Evolutionary conservation across 495 filamentous ascomycete species (phyloP).

Genomic region (Penicillium longicatenatum): DNA sequence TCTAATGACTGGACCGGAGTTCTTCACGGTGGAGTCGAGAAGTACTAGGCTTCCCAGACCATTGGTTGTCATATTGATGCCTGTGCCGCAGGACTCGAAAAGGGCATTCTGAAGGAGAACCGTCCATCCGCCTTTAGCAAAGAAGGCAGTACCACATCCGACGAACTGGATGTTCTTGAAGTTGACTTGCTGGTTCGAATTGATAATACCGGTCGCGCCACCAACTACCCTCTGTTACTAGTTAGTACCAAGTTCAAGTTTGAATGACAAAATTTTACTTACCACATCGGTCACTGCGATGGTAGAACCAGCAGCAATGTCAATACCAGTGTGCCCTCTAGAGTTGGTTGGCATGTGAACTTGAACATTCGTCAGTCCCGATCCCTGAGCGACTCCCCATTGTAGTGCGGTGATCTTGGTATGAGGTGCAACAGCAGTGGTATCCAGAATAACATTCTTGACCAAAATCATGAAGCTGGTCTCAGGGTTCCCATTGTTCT

Average conservation of each 20-base stretch:
- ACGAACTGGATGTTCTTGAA: slow-evolving; percentile 51
- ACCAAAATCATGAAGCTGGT: slow-evolving; percentile 45
- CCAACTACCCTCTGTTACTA: slow-evolving; percentile 45
- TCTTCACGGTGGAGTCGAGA: slow-evolving; percentile 41
- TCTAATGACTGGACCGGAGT: slow-evolving; percentile 52
- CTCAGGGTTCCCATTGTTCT: slow-evolving; percentile 34
- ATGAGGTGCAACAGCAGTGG: slow-evolving; percentile 28
- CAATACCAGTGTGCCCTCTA: slow-evolving; percentile 56
- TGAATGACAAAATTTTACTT: slow-evolving; percentile 17
- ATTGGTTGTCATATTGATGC: slow-evolving; percentile 38
- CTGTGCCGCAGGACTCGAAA: slow-evolving; percentile 36
- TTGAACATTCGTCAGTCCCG: slow-evolving; percentile 70
- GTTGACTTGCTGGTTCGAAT: slow-evolving; percentile 55
- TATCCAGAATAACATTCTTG: slow-evolving; percentile 47
- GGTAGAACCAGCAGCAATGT: slow-evolving; percentile 44
- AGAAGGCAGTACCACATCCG: slow-evolving; percentile 40
- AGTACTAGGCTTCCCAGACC: slow-evolving; percentile 55
- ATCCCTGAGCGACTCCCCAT: slow-evolving; percentile 73
- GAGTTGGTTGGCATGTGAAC: slow-evolving; percentile 64
- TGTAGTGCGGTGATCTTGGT: slow-evolving; percentile 43
- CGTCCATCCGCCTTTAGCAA: slow-evolving; percentile 41
- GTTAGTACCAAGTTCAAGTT: slow-evolving; percentile 8
- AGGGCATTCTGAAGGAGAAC: slow-evolving; percentile 40
- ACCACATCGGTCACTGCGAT: slow-evolving; percentile 52
- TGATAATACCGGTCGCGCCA: slow-evolving; percentile 49